Evolutionary conservation across 208 protist species (phyloP), one percentile per base, ranked within the genome.

Genomic region (Herpetomonas samuelpessoai): DNA sequence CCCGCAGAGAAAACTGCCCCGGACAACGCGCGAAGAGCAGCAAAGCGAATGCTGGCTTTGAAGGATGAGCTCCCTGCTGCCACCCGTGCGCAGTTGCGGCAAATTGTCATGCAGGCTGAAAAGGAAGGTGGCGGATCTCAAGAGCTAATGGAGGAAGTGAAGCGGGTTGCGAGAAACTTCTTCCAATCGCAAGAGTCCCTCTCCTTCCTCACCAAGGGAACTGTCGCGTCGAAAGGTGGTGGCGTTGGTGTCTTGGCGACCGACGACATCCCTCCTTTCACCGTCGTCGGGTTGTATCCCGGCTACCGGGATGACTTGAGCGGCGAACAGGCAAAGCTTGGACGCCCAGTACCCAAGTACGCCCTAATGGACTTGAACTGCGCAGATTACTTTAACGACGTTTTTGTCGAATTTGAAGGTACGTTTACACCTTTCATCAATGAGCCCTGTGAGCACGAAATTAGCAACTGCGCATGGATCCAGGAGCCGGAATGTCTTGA

Each of bases 371-470:
- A 88, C 38, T 72, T 91, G 30, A 94, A 94, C 65, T 94, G 88
- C 30, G 88, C 88, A 18, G 73, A 94, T 65, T 92, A 81, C 55
- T 89, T 78, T 46, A 94, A 94, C 46, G 67, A 83, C 6, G 88
- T 94, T 6, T 94, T 94, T 78, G 71, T 81, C 12, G 84, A 94
- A 69, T 71, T 94, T 24, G 54, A 79, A 49, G 61, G 41, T 1
- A 88, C 85, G 7, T 87, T 88, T 35, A 93, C 86, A 9, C 90
- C 90, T 3, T 96, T 91, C 55, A 90, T 96, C 24, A 96, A 96
- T 59, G 86, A 96, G 45, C 90, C 90, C 1, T 70, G 64, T 45
- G 69, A 74, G n/a, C 47, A 56, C 26, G 90, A 96, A 62, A 77
- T 55, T 18, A 91, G 84, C 61, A 96, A 96, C 65, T 92, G 83